These are phyloP conservation scores for Calonectria hawksworthii DNA, from an alignment of 2,329 filamentous ascomycete species.

Conservation along the genomic window DNA sequence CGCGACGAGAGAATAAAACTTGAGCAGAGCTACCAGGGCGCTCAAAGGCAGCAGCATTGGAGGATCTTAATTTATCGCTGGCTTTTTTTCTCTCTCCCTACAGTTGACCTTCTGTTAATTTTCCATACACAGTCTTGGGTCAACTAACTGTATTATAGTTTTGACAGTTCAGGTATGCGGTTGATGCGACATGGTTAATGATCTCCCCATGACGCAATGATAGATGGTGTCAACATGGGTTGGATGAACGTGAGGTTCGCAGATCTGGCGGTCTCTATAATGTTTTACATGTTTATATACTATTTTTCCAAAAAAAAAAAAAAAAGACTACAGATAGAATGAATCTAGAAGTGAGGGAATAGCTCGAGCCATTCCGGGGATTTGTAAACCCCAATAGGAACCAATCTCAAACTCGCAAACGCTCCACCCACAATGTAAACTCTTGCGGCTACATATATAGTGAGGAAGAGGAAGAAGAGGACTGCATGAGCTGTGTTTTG, in stretches of 20 bases:
- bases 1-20: neutral
- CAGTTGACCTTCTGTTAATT: neutral
- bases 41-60: neutral
- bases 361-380: conserved; percentile 15
- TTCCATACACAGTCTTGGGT: neutral
- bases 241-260: neutral
- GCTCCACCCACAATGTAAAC: conserved; percentile 18
- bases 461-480: neutral
- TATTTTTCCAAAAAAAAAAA: neutral
- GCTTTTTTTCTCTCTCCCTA: too few relatives aligned
- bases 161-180: neutral
- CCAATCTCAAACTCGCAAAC: conserved; percentile 15
- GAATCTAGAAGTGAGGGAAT: conserved; percentile 7
- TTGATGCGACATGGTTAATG: neutral
- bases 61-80: neutral
- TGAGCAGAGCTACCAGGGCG: neutral
- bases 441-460: conserved; percentile 12
- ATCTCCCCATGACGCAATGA: neutral
- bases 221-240: neutral
- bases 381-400: conserved; percentile 17
- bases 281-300: neutral
- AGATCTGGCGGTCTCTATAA: neutral
- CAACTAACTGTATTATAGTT: neutral
- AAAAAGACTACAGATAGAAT: neutral
- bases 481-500: neutral